Evolutionary conservation across 1,284 basidiomycete genomes (phyloP), one percentile per base, ranked within the genome.

Genomic region (Irpex rosettiformis): DNA sequence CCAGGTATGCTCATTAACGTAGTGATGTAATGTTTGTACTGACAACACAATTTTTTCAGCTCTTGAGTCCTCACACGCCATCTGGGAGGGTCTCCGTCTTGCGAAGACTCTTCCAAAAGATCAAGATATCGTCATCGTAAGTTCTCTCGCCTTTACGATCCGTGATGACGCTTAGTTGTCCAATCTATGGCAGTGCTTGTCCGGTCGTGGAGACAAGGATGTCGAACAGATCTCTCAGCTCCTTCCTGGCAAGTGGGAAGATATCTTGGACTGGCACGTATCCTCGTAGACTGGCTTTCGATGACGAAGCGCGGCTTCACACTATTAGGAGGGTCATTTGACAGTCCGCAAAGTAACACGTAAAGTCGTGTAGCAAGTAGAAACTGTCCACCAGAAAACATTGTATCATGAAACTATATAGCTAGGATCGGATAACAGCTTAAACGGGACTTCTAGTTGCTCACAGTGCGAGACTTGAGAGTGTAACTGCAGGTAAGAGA

Each of bases 131-230:
- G 94, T 99, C 56, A 88, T 99, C 58, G 94, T 94, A 70, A 73
- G 89, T 83, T 5, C 30, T 52, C 10, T 47, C 37, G 33, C 61
- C 55, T 49, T 52, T 24, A 40, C 4, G 56, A n/a, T 59, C 49
- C 62, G 21, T n/a, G 10, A 40, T 48, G 49, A 8, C 57, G 43
- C 56, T 60, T 27, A 54, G 28, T 28, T 47, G 10, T 22, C 59
- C 59, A 45, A 33, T n/a, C 33, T 49, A 29, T 49, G 56, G 37
- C 63, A 94, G 91, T 94, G 91, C 67, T 75, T 95, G 52, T 94
- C 91, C 53, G 94, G 94, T 54, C 82, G 95, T 64, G 94, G 95
- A 30, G 95, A 97, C 73, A 97, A 97, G 73, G 94, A 97, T 68
- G 94, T 97, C 0, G 91, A 95, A 70, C 89, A 96, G 68, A 94